Evolutionary conservation across 2,329 filamentous ascomycete genomes (phyloP).

Genomic region (Xylaria sp.): DNA sequence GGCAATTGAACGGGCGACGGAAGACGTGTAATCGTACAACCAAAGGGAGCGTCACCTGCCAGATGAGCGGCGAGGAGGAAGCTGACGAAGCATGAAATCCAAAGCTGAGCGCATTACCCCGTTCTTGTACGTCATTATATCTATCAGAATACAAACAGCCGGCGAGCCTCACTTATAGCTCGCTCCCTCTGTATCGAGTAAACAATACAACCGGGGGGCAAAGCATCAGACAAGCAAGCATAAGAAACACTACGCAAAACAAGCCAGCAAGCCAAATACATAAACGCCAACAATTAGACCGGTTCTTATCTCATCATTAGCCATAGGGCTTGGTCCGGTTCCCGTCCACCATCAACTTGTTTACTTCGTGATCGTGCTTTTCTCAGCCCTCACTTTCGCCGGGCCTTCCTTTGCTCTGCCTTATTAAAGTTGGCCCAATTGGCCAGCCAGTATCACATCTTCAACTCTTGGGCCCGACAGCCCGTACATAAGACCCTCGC

Average conservation of each 20-base stretch:
- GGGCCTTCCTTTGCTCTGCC: no score
- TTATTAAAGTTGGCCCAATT: background rate
- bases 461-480: slow-evolving; percentile 70
- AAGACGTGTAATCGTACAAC: background rate
- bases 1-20: background rate
- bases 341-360: slow-evolving; percentile 10
- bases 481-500: slow-evolving; percentile 69
- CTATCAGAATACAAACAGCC: background rate
- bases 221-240: slow-evolving; percentile 5
- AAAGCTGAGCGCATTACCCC: background rate
- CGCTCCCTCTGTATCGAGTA: no score
- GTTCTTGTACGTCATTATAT: background rate
- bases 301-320: background rate
- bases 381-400: background rate
- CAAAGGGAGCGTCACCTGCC: background rate
- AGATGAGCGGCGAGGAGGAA: background rate
- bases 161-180: background rate
- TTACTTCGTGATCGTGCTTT: slow-evolving; percentile 1
- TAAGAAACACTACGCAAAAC: background rate
- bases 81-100: background rate
- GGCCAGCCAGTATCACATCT: slow-evolving; percentile 52
- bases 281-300: slow-evolving; percentile 8
- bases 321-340: slow-evolving; percentile 14
- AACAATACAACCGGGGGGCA: no score
- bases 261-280: slow-evolving; percentile 8